Base-by-base conservation (phyloP, 2,329 filamentous ascomycete species). In the Huntiella abstrusa region DNA sequence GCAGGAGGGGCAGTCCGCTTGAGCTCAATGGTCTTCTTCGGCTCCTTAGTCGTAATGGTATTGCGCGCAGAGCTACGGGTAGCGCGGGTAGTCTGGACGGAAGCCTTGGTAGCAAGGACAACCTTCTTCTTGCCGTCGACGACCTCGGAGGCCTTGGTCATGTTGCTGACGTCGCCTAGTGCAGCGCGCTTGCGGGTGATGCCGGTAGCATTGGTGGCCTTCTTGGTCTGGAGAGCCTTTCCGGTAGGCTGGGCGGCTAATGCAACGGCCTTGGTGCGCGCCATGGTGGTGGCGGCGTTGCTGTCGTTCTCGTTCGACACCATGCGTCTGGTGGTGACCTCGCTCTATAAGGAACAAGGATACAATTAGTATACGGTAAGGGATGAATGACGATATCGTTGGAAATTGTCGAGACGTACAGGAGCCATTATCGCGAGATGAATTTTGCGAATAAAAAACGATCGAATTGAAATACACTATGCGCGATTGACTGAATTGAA, bases 271-370 rank as follows among this genome's bases (percentile, higher is more conserved):
- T 96, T 95, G 54, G 91, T 87, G 66, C 91, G 77, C 56, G 91
- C 96, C 60, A 95, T 68, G 66, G 87, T 85, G 65, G 82, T 84
- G 51, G 82, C 77, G 49, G 69, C 66, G 62, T 94, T 93, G 69
- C 95, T 91, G 62, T 95, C 88, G 60, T 95, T 95, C 69, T 95
- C 87, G 63, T 92, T 91, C 54, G 80, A 81, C 57, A 80, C 73
- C 61, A 77, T 73, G 65, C 86, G 80, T 50, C 48, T 50, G 32
- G 48, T 41, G 3, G 41, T 41, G 36, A 50, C 41, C 33, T 61
- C 48, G 45, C 45, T 50, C 45, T 50, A 36, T 2, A 32, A 16
- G 7, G 22, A 28, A 28, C 22, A 22, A 10, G 4, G n/a, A 33
- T 43, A 43, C 28, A 42, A 34, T 33, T 22, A 46, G 43, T 32